Evolutionary conservation across 345 rosid genomes (phyloP).

Genomic region (Linum trigynum): DNA sequence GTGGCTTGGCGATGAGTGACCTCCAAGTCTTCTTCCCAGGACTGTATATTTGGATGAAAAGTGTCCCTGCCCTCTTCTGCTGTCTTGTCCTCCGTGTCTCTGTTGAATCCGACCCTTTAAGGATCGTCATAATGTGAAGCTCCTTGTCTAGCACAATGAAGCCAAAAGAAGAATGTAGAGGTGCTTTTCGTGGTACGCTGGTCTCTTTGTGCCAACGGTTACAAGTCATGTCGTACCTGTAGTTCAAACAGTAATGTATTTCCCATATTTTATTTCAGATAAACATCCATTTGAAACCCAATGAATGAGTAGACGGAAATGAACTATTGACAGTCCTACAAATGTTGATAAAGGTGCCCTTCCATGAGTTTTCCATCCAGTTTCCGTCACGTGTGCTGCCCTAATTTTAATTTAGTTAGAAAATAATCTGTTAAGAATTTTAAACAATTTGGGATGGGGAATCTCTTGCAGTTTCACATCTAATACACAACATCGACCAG

Average conservation of each 20-base stretch:
- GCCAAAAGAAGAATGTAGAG: conserved; percentile 36
- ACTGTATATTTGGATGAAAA: conserved; percentile 59
- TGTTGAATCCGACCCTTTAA: conserved; percentile 37
- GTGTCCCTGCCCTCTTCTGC: conserved; percentile 40
- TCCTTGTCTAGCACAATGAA: conserved; percentile 60
- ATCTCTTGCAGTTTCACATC: too few species aligned
- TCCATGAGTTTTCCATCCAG: too few species aligned
- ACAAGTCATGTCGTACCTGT: conserved; percentile 51
- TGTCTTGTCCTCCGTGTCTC: conserved; percentile 35
- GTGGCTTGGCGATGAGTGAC: conserved; percentile 38
- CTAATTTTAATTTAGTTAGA: too few species aligned
- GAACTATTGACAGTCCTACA: too few species aligned
- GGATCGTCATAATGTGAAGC: conserved; percentile 47
- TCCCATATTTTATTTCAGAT: too few species aligned
- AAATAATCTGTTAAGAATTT: too few species aligned
- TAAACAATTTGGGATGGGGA: too few species aligned
- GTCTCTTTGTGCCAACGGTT: conserved; percentile 66
- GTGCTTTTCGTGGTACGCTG: conserved; percentile 46
- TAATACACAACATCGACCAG: too few species aligned
- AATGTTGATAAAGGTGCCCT: too few species aligned
- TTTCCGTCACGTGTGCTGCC: too few species aligned
- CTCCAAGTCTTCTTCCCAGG: conserved; percentile 76
- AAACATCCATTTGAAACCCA: too few species aligned
- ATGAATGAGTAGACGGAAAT: too few species aligned
- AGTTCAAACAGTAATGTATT: not conserved